phyloP scores from a whole-genome alignment of 2,329 filamentous ascomycete species.

The Nemania diffusa region DNA sequence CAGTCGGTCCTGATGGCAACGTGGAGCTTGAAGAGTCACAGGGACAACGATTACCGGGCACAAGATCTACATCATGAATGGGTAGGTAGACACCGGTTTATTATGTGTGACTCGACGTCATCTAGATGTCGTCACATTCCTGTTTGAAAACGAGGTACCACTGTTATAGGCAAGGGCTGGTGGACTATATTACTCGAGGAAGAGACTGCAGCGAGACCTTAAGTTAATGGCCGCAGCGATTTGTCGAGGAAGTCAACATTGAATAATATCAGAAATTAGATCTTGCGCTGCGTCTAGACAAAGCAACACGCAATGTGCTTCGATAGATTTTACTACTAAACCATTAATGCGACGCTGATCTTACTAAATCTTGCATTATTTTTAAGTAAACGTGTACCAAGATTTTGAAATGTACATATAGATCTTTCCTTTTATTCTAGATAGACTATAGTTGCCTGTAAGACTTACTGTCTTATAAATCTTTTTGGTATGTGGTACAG shows the following conservation, averaged over 20 bases:
- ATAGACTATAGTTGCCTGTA: too few relatives aligned
- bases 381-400: neutral
- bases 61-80: slow-evolving; percentile 15
- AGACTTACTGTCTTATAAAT: too few relatives aligned
- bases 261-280: neutral
- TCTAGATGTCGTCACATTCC: slow-evolving; percentile 13
- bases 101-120: slow-evolving; percentile 1
- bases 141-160: slow-evolving; percentile 10
- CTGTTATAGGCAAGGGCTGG: slow-evolving; percentile 1
- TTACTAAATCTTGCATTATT: neutral
- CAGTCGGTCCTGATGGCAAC: slow-evolving; percentile 9
- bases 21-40: slow-evolving; percentile 15
- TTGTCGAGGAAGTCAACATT: neutral
- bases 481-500: too few relatives aligned
- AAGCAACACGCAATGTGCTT: neutral
- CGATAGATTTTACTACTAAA: neutral
- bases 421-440: too few relatives aligned
- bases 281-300: neutral
- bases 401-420: too few relatives aligned
- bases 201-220: slow-evolving; percentile 12
- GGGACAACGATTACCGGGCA: slow-evolving; percentile 12
- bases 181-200: neutral
- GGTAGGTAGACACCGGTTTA: slow-evolving; percentile 11
- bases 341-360: neutral
- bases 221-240: slow-evolving; percentile 3